phyloP scores from a whole-genome alignment of 2,329 filamentous ascomycete species.

The Pochonia chlamydosporia region DNA sequence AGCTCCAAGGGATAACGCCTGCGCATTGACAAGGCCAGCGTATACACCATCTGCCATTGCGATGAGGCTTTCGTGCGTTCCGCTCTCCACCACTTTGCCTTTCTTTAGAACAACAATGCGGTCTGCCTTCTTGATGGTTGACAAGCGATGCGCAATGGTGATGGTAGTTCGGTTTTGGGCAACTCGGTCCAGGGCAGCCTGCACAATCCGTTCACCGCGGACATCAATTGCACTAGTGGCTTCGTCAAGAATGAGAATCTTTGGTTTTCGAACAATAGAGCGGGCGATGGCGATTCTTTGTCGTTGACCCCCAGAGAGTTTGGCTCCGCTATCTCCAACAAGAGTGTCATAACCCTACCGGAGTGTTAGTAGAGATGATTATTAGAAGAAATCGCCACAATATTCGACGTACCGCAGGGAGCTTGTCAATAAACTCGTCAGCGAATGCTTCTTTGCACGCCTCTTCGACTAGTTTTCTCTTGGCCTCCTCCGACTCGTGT shows the following conservation, averaged over 20 bases:
- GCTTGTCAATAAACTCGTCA: slow-evolving; percentile 59
- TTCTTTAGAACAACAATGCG: slow-evolving; percentile 71
- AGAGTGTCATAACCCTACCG: slow-evolving; percentile 61
- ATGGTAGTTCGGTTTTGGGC: slow-evolving; percentile 62
- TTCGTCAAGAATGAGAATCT: slow-evolving; percentile 70
- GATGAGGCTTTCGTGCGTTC: slow-evolving; percentile 69
- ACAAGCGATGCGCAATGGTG: slow-evolving; percentile 68
- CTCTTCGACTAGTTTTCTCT: slow-evolving; percentile 53
- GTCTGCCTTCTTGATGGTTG: slow-evolving; percentile 72
- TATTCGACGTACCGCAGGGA: slow-evolving; percentile 43
- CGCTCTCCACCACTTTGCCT: slow-evolving; percentile 66
- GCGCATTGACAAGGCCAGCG: slow-evolving; percentile 58
- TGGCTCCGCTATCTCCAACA: slow-evolving; percentile 73
- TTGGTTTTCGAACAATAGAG: slow-evolving; percentile 65
- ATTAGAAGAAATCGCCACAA: neutral
- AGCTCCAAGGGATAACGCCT: slow-evolving; percentile 51
- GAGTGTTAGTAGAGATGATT: neutral
- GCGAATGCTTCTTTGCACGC: slow-evolving; percentile 65
- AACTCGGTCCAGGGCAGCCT: slow-evolving; percentile 56
- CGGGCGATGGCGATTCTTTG: slow-evolving; percentile 75
- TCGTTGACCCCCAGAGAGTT: slow-evolving; percentile 79
- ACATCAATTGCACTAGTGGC: slow-evolving; percentile 63
- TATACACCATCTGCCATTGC: slow-evolving; percentile 57
- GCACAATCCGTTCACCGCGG: slow-evolving; percentile 53
- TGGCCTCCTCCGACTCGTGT: slow-evolving; percentile 45